Evolutionary conservation across 805 yeast genomes (phyloP).

Genomic region (Saturnispora saitoi): DNA sequence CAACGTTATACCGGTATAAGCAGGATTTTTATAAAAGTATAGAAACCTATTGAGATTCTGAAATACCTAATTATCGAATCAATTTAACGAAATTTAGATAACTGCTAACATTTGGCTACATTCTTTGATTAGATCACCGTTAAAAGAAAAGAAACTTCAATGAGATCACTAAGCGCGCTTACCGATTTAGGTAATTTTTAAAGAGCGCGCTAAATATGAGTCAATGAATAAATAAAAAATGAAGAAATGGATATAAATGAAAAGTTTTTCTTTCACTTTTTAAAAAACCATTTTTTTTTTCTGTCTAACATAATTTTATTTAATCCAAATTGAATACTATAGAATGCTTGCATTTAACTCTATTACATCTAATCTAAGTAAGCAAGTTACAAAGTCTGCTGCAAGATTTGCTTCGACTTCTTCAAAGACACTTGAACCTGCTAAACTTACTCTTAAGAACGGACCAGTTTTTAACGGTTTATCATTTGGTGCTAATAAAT

Average conservation of each 20-base stretch:
- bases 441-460: slow-evolving; percentile 82
- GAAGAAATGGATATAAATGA: background rate
- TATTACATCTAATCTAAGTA: slow-evolving; percentile 5
- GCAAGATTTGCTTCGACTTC: slow-evolving; percentile 21
- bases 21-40: too few relatives aligned
- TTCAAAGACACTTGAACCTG: slow-evolving; percentile 50
- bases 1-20: too few relatives aligned
- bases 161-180: slow-evolving; percentile 7
- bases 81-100: too few relatives aligned
- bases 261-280: background rate
- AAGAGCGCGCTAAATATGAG: slow-evolving; percentile 7
- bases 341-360: slow-evolving; percentile 13
- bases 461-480: slow-evolving; percentile 91
- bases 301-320: background rate
- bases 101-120: too few relatives aligned
- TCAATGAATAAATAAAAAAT: background rate
- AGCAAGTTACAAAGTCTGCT: background rate
- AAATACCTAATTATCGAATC: too few relatives aligned
- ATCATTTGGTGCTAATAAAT: slow-evolving; percentile 92
- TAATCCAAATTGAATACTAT: background rate
- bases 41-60: too few relatives aligned
- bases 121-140: background rate
- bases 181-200: slow-evolving; percentile 8
- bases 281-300: background rate
- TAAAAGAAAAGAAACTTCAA: too few relatives aligned